These are phyloP conservation scores for Pestalotiopsis fici DNA, from an alignment of 2,329 filamentous ascomycete species.

Conservation along the genomic window DNA sequence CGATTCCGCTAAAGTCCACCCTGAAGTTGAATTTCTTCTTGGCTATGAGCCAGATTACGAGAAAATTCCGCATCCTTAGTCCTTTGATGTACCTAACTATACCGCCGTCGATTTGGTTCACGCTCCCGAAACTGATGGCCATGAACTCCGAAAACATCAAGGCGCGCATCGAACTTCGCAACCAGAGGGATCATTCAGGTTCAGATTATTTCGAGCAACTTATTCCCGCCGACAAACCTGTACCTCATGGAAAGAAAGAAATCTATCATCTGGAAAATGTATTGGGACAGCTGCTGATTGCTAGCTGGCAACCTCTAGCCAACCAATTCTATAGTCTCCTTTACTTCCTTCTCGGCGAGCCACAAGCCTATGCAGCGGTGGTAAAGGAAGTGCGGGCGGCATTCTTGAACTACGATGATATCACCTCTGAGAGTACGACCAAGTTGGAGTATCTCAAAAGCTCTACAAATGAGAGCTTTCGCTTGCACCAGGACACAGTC, in stretches of 20 bases:
- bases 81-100: constrained; percentile 16
- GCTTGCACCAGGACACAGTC: constrained; percentile 29
- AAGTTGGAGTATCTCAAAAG: constrained; percentile 33
- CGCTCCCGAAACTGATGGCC: not conserved
- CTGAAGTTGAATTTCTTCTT: constrained; percentile 8
- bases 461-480: constrained; percentile 32
- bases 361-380: constrained; percentile 22
- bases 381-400: constrained; percentile 29
- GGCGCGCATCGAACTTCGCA: constrained; percentile 13
- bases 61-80: constrained; percentile 14
- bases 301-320: constrained; percentile 15
- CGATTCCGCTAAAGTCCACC: constrained; percentile 10
- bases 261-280: constrained; percentile 13
- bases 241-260: constrained; percentile 5
- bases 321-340: constrained; percentile 14
- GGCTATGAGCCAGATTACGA: constrained; percentile 11
- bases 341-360: constrained; percentile 24
- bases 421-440: constrained; percentile 21
- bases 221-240: constrained; percentile 9
- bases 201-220: constrained; percentile 20
- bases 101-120: constrained; percentile 7
- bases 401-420: constrained; percentile 28
- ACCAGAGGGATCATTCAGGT: constrained; percentile 10
- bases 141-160: constrained; percentile 9
- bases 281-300: constrained; percentile 17